phyloP scores from a whole-genome alignment of 441 rosid species.

The California macrophylla region DNA sequence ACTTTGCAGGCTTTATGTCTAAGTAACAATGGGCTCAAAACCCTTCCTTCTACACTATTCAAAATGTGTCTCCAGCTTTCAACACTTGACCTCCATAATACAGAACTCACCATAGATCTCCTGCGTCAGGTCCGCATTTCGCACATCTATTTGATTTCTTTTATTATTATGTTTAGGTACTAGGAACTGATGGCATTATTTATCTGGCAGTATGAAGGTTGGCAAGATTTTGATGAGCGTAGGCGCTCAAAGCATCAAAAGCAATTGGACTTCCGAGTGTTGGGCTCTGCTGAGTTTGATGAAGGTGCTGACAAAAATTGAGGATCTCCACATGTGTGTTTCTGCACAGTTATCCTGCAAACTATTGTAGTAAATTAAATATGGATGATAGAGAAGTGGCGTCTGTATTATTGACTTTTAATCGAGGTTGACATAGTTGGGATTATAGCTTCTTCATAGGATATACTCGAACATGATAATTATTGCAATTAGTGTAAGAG shows the following conservation, averaged over 20 bases:
- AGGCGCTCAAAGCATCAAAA: slow-evolving; percentile 72
- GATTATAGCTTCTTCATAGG: no score
- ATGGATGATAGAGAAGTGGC: no score
- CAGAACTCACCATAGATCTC: slow-evolving; percentile 63
- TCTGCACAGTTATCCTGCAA: no score
- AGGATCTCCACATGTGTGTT: neutral
- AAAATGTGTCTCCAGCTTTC: slow-evolving; percentile 53
- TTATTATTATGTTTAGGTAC: neutral
- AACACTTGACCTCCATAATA: slow-evolving; percentile 69
- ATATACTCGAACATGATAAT: no score
- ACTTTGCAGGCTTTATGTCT: slow-evolving; percentile 48
- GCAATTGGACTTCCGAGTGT: slow-evolving; percentile 67
- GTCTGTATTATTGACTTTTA: no score
- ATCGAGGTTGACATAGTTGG: no score
- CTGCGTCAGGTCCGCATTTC: slow-evolving; percentile 53
- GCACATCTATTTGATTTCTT: neutral
- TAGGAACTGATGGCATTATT: neutral
- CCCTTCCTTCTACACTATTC: slow-evolving; percentile 49
- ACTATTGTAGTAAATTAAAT: no score
- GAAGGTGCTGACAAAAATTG: slow-evolving; percentile 86
- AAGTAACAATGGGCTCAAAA: slow-evolving; percentile 55
- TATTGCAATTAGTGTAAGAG: no score
- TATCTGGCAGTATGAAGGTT: slow-evolving; percentile 51
- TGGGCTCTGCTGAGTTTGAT: slow-evolving; percentile 55
- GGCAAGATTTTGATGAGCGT: slow-evolving; percentile 63